phyloP scores from a whole-genome alignment of 371 early-diverging fungal genomes.

The Syncephalastrum monosporum region DNA sequence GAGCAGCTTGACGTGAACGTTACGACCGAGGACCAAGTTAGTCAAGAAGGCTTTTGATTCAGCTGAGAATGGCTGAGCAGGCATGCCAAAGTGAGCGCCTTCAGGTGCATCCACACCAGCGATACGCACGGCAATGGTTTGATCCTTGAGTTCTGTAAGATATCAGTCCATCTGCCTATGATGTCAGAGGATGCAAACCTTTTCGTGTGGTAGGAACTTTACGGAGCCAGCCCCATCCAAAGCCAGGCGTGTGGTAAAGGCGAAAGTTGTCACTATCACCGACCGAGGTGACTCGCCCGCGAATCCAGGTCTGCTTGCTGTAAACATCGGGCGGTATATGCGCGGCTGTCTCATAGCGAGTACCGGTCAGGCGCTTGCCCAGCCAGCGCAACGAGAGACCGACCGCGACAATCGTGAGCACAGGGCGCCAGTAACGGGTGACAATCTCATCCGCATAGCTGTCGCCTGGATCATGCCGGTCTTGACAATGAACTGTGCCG shows the following conservation, averaged over 20 bases:
- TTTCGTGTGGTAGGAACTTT: slow-evolving; percentile 45
- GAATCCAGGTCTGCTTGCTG: slow-evolving; percentile 27
- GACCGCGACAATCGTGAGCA: too few species aligned
- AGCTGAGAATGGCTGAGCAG: slow-evolving; percentile 63
- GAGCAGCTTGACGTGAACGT: slow-evolving; percentile 52
- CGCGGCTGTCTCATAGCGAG: slow-evolving; percentile 41
- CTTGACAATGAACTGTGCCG: too few species aligned
- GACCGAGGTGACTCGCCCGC: slow-evolving; percentile 54
- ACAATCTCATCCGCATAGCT: too few species aligned
- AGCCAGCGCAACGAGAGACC: too few species aligned
- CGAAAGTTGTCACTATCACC: slow-evolving; percentile 67
- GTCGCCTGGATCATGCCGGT: too few species aligned
- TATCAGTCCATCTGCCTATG: not conserved
- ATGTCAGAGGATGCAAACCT: slow-evolving; percentile 13
- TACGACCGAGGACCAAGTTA: slow-evolving; percentile 40
- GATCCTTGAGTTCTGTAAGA: slow-evolving; percentile 50
- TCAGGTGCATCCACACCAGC: slow-evolving; percentile 86
- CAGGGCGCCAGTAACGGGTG: too few species aligned
- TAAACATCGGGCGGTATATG: slow-evolving; percentile 56
- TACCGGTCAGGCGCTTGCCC: slow-evolving; percentile 22
- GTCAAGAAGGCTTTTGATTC: slow-evolving; percentile 65
- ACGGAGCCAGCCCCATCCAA: slow-evolving; percentile 59
- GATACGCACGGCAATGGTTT: slow-evolving; percentile 65
- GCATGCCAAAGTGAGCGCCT: slow-evolving; percentile 71
- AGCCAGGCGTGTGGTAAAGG: slow-evolving; percentile 61